Base-by-base conservation (phyloP, 2,329 filamentous ascomycete genomes). In the Botrytis galanthina region DNA sequence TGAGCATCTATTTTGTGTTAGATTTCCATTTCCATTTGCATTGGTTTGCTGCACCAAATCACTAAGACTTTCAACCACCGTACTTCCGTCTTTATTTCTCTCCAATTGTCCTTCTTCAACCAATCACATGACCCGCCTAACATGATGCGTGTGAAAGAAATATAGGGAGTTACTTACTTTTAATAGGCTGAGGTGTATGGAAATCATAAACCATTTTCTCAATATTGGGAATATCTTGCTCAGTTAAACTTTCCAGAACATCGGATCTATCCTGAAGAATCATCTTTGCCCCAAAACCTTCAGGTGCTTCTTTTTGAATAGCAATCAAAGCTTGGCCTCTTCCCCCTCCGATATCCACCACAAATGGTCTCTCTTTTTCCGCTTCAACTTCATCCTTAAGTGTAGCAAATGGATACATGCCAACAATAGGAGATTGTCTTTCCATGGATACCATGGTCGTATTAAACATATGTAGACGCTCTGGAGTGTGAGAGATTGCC, bases 141-240 rank as follows among this genome's bases (percentile, higher is more conserved):
- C 1, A 5, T 26, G 12, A 51, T 51, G 10, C 26, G 16, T 26
- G 4, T n/a, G 48, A 51, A 51, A 1, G 26, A 51, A n/a, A n/a
- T 4, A 7, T 14, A n/a, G 10, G 1, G 60, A 22, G 4, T 8
- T 10, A 62, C 29, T 70, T 74, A 78, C 78, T 75, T 71, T 78
- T 77, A 12, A 81, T 71, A 14, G 79, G 78, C 46, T 81, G 79
- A 3, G 75, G 75, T 5, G 76, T 76, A 62, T 78, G 80, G 63
- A 80, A 80, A 64, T 81, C 77, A 69, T 80, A 79, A 29, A 73
- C 39, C 74, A 80, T 80, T 67, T 76, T 77, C 51, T 79, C 77
- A 32, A 80, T 77, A 16, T 75, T 75, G 0, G 77, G 77, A 20
- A 80, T 75, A n/a, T 77, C 74, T 32, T 78, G 74, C 39, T 64